These are phyloP conservation scores for Udeniomyces megalosporus DNA, from an alignment of 768 basidiomycete genomes.

Conservation along the genomic window DNA sequence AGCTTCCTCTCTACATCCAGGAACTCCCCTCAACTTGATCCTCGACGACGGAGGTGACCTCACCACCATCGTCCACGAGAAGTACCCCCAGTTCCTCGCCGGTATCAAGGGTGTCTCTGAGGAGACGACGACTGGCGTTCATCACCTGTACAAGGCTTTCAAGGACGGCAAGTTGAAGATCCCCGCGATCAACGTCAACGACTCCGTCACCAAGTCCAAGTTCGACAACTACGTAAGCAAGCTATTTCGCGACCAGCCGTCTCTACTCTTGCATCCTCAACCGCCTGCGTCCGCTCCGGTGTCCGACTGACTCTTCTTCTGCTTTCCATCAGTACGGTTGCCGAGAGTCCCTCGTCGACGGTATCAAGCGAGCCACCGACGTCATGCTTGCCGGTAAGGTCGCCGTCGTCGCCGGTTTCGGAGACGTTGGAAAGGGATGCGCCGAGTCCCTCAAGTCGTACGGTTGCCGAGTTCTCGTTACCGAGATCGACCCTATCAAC, in stretches of 20 bases:
- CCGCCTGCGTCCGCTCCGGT: background rate
- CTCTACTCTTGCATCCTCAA: background rate
- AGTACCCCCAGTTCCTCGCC: conserved; percentile 78
- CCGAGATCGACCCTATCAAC: conserved; percentile 99
- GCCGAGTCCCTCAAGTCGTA: conserved; percentile 95
- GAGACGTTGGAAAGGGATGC: conserved; percentile 98
- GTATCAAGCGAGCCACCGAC: conserved; percentile 99
- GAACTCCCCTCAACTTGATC: conserved; percentile 89
- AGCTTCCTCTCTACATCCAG: too few relatives aligned
- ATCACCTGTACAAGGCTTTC: conserved; percentile 97
- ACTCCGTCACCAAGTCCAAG: conserved; percentile 99
- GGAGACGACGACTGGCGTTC: conserved; percentile 99
- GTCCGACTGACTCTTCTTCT: background rate
- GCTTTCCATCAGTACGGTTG: conserved; percentile 58
- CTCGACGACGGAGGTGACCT: conserved; percentile 98
- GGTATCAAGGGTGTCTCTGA: conserved; percentile 88
- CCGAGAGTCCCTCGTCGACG: conserved; percentile 97
- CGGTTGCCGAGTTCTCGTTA: conserved; percentile 86
- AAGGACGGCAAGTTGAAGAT: conserved; percentile 89
- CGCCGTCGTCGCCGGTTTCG: conserved; percentile 94
- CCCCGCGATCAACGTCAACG: conserved; percentile 99
- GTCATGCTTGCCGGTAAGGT: conserved; percentile 99
- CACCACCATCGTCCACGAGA: conserved; percentile 85
- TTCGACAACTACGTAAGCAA: conserved; percentile 40
- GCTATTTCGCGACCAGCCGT: too few relatives aligned